Evolutionary conservation across 352 stramenopile genomes (phyloP).

Genomic region (Phytophthora idaei): DNA sequence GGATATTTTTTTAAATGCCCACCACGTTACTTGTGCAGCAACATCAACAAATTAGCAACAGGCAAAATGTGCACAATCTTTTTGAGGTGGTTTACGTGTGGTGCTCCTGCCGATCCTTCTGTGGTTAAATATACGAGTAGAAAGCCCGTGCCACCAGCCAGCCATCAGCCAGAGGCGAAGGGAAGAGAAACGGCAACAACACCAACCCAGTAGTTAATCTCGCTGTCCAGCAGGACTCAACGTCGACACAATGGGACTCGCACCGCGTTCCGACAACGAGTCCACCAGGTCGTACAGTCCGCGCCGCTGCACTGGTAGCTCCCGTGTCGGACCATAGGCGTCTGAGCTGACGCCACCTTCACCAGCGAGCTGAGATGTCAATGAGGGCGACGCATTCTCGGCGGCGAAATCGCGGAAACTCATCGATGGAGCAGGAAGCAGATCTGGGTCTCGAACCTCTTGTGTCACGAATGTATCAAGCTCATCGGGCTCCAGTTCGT

Average conservation of each 20-base stretch:
- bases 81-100: slow-evolving; percentile 30
- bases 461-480: slow-evolving; percentile 31
- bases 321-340: slow-evolving; percentile 5
- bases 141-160: slow-evolving; percentile 24
- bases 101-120: slow-evolving; percentile 36
- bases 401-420: slow-evolving; percentile 37
- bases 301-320: slow-evolving; percentile 14
- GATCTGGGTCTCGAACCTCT: slow-evolving; percentile 23
- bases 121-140: slow-evolving; percentile 54
- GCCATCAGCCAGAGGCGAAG: slow-evolving; percentile 20
- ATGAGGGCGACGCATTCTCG: slow-evolving; percentile 37
- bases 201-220: slow-evolving; percentile 26
- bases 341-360: slow-evolving; percentile 16
- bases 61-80: slow-evolving; percentile 32
- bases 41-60: not conserved
- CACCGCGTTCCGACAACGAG: slow-evolving; percentile 31
- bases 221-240: slow-evolving; percentile 17
- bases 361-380: slow-evolving; percentile 36
- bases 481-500: slow-evolving; percentile 31
- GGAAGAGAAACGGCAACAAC: slow-evolving; percentile 24
- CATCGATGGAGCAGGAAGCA: slow-evolving; percentile 22
- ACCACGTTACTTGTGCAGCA: too few species aligned
- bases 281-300: slow-evolving; percentile 42
- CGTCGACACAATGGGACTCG: slow-evolving; percentile 29
- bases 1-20: too few species aligned